phyloP scores from a whole-genome alignment of 192 early-diverging fungal species.

The Entomortierella chlamydospora region DNA sequence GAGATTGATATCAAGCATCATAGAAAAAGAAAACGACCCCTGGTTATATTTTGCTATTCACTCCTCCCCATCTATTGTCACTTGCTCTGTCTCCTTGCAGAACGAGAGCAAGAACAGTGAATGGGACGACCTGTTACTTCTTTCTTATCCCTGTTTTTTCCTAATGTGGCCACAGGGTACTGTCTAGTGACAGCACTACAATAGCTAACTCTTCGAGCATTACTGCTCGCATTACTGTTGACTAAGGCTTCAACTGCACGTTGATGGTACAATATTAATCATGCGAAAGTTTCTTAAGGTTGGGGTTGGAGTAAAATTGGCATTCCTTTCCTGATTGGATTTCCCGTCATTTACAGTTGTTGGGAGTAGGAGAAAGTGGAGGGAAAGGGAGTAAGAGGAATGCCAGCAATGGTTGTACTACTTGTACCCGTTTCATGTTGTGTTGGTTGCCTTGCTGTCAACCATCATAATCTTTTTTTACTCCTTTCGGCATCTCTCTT shows the following conservation, averaged over 20 bases:
- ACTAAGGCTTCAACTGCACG: no score
- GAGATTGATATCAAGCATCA: not conserved
- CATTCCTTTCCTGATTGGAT: conserved; percentile 3
- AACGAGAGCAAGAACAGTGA: not conserved
- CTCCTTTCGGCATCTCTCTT: not conserved
- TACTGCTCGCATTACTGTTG: no score
- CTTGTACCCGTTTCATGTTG: no score
- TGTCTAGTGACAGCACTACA: no score
- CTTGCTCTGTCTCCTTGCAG: not conserved
- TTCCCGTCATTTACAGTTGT: conserved; percentile 22
- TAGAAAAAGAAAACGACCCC: not conserved
- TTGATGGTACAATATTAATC: no score
- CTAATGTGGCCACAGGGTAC: no score
- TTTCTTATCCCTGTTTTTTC: not conserved
- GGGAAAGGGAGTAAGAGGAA: not conserved
- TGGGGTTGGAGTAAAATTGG: not conserved
- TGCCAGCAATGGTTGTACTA: no score
- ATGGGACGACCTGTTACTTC: not conserved
- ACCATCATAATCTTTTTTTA: not conserved
- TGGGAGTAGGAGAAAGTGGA: not conserved
- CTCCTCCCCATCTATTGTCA: not conserved
- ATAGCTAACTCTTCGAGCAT: no score
- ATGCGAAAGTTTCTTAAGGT: no score
- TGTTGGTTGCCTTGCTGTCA: not conserved
- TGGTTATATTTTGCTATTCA: not conserved